These are phyloP conservation scores for Amanita inopinata DNA, from an alignment of 768 basidiomycete genomes.

Conservation along the genomic window DNA sequence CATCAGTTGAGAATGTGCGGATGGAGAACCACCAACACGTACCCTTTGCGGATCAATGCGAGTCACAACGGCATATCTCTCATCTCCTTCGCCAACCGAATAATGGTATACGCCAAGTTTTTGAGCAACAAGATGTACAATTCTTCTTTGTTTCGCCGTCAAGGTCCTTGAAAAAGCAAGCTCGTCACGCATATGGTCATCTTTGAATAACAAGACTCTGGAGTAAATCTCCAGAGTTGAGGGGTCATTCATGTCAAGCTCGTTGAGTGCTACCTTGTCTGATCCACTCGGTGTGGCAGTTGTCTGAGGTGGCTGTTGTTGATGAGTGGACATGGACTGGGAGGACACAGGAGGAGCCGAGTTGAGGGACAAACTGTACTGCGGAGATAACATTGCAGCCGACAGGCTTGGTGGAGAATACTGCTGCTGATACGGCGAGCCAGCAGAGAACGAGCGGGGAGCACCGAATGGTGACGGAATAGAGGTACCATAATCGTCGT, in stretches of 20 bases:
- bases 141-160: constrained; percentile 74
- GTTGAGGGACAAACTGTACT: constrained; percentile 33
- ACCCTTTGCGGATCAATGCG: constrained; percentile 80
- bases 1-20: constrained; percentile 2
- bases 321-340: constrained; percentile 17
- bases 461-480: constrained; percentile 52
- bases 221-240: constrained; percentile 96
- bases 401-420: constrained; percentile 58
- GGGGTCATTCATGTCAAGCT: constrained; percentile 94
- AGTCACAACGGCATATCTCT: constrained; percentile 89
- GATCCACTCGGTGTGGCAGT: constrained; percentile 54
- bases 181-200: constrained; percentile 94
- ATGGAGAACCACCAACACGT: constrained; percentile 20
- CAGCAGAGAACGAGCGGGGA: constrained; percentile 66
- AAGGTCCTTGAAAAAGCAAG: constrained; percentile 91
- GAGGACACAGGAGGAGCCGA: constrained; percentile 43
- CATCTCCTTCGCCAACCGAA: constrained; percentile 87
- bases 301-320: constrained; percentile 28
- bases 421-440: constrained; percentile 44
- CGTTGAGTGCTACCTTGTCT: constrained; percentile 53
- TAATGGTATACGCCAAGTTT: constrained; percentile 94
- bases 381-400: constrained; percentile 32
- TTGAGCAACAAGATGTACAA: constrained; percentile 94
- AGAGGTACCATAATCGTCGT: constrained; percentile 68
- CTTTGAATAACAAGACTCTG: constrained; percentile 92